Evolutionary conservation across 2,329 filamentous ascomycete species (phyloP).

Genomic region (Diplocarpon rosae): DNA sequence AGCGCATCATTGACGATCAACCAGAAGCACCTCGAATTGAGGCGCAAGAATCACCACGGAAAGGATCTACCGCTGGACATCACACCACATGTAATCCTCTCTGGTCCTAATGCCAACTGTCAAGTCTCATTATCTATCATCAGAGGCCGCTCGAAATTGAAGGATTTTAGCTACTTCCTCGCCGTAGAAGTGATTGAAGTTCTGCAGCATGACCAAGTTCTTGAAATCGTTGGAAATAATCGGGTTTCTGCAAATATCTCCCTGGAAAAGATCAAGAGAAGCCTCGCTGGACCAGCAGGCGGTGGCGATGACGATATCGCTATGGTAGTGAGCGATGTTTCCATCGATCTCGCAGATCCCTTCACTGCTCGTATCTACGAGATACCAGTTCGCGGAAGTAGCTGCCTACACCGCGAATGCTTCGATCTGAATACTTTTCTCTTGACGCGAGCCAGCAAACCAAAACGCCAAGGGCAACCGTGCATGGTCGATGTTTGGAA

Average conservation of each 20-base stretch:
- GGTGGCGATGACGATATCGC: conserved; percentile 49
- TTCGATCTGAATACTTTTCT: conserved; percentile 85
- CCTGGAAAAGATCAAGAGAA: conserved; percentile 43
- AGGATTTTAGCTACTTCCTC: conserved; percentile 41
- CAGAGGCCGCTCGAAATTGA: conserved; percentile 25
- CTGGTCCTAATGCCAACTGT: conserved; percentile 9
- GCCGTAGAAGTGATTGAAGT: conserved; percentile 62
- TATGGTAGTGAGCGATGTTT: conserved; percentile 45
- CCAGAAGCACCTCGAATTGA: conserved; percentile 40
- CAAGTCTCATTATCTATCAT: conserved; percentile 18
- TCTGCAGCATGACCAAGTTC: conserved; percentile 33
- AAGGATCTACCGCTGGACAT: conserved; percentile 70
- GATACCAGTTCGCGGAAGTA: conserved; percentile 57
- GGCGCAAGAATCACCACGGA: conserved; percentile 60
- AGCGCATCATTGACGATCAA: conserved; percentile 63
- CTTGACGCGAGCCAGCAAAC: conserved; percentile 42
- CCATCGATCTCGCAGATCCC: conserved; percentile 55
- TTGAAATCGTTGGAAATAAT: conserved; percentile 30
- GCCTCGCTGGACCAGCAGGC: conserved; percentile 31
- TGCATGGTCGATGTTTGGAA: conserved; percentile 63
- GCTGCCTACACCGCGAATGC: conserved; percentile 72
- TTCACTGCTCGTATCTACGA: conserved; percentile 55
- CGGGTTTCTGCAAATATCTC: conserved; percentile 38
- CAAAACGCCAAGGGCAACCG: conserved; percentile 38
- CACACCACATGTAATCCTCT: conserved; percentile 36